phyloP scores from a whole-genome alignment of 78 protist species.

The Pelomyxa schiedti region DNA sequence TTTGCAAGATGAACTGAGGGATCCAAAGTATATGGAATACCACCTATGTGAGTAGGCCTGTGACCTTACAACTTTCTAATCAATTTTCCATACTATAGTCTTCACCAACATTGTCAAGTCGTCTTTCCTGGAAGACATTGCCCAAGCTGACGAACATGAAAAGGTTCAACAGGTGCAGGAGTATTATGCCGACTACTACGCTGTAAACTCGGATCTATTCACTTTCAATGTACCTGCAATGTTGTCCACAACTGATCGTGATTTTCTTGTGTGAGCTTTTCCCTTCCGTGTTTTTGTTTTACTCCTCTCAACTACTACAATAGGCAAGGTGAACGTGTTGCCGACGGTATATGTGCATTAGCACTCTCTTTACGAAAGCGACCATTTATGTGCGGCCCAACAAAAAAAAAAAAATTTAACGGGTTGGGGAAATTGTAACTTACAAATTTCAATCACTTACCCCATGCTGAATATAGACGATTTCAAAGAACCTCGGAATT shows the following conservation, averaged over 20 bases:
- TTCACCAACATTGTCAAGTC: constrained; percentile 65
- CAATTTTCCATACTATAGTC: constrained; percentile 11
- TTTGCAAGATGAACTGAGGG: constrained; percentile 52
- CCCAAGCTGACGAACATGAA: constrained; percentile 78
- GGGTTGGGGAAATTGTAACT: too few species aligned
- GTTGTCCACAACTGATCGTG: not conserved
- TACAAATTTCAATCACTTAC: too few species aligned
- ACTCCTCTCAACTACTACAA: not conserved
- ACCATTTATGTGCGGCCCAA: constrained; percentile 2
- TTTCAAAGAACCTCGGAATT: not conserved
- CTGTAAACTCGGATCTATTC: constrained; percentile 54
- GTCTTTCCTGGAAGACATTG: constrained; percentile 47
- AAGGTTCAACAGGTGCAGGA: constrained; percentile 72
- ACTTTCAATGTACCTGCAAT: constrained; percentile 38
- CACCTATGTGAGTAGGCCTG: constrained; percentile 50
- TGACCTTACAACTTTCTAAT: not conserved
- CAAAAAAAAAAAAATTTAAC: not conserved
- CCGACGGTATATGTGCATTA: not conserved
- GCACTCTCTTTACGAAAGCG: constrained; percentile 35
- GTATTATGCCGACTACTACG: constrained; percentile 70
- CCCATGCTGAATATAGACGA: constrained; percentile 1
- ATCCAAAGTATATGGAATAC: constrained; percentile 70
- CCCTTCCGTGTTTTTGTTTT: not conserved
- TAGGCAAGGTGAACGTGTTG: not conserved
- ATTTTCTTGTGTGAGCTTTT: not conserved